These are phyloP conservation scores for Neofusicoccum kwambonambiense DNA, from an alignment of 2,329 filamentous ascomycete genomes.

Conservation along the genomic window DNA sequence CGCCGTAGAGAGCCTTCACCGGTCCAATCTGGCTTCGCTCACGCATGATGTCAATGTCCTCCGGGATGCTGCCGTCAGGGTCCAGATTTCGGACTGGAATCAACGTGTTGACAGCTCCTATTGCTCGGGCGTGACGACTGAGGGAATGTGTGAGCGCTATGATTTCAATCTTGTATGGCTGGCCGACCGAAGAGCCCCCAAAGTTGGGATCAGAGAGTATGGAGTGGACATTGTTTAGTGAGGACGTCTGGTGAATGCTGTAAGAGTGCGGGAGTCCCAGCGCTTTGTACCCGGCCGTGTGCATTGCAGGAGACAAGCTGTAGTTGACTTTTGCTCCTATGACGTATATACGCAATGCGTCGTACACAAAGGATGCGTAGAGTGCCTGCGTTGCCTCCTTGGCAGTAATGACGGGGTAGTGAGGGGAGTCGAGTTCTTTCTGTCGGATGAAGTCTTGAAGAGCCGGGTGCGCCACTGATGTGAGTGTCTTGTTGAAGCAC, in stretches of 20 bases:
- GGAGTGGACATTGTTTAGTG: constrained; percentile 62
- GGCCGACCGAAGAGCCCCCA: constrained; percentile 68
- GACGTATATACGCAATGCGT: constrained; percentile 70
- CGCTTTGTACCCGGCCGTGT: constrained; percentile 65
- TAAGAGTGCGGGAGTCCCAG: constrained; percentile 70
- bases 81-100: constrained; percentile 65
- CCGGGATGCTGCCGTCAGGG: constrained; percentile 57
- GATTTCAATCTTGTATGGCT: constrained; percentile 73
- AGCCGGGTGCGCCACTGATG: constrained; percentile 54
- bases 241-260: constrained; percentile 61
- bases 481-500: constrained; percentile 65
- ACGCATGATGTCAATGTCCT: constrained; percentile 52
- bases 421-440: neutral
- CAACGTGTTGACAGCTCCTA: constrained; percentile 74
- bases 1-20: constrained; percentile 69
- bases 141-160: constrained; percentile 64
- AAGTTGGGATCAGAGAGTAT: constrained; percentile 66
- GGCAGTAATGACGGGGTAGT: constrained; percentile 55
- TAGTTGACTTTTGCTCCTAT: constrained; percentile 71
- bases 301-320: constrained; percentile 75
- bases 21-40: constrained; percentile 64
- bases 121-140: constrained; percentile 70
- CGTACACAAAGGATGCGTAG: constrained; percentile 64
- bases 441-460: neutral
- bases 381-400: constrained; percentile 64